Conservation (phyloP, 768 basidiomycete genomes). For the Leucogyrophana mollusca region DNA sequence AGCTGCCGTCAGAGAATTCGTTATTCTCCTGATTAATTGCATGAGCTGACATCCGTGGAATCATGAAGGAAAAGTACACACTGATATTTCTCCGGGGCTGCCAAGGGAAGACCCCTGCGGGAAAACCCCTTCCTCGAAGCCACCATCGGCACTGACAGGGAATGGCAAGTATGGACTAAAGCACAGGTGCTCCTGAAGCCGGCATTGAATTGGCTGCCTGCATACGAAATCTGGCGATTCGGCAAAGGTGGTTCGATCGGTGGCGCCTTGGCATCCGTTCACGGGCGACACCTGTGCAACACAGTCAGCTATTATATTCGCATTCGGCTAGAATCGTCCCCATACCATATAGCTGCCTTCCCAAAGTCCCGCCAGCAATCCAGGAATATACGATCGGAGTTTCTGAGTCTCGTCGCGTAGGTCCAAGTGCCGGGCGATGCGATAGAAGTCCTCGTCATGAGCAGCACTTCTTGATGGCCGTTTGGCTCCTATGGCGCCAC, state of each 20-base stretch:
- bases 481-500: constrained; percentile 27
- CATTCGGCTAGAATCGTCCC: constrained; percentile 4
- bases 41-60: constrained; percentile 19
- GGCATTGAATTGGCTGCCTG: constrained; percentile 50
- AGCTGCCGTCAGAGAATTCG: constrained; percentile 27
- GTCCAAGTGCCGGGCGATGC: constrained; percentile 19
- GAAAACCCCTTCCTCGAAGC: constrained; percentile 15
- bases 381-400: constrained; percentile 37
- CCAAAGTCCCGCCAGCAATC: constrained; percentile 56
- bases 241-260: constrained; percentile 7
- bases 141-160: constrained; percentile 17
- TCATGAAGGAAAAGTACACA: constrained; percentile 16
- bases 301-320: constrained; percentile 11
- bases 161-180: constrained; percentile 38
- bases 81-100: constrained; percentile 17
- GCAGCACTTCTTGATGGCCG: constrained; percentile 31
- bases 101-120: not conserved
- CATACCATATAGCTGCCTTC: constrained; percentile 60
- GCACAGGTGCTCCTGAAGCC: constrained; percentile 43
- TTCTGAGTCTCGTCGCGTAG: constrained; percentile 20
- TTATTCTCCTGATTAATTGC: constrained; percentile 14
- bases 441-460: constrained; percentile 40
- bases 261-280: constrained; percentile 13
- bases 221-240: constrained; percentile 35
- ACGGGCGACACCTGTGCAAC: constrained; percentile 25